Evolutionary conservation across 495 filamentous ascomycete genomes (phyloP), one percentile per base, ranked within the genome.

Genomic region (Staphylotrichum longicolle): DNA sequence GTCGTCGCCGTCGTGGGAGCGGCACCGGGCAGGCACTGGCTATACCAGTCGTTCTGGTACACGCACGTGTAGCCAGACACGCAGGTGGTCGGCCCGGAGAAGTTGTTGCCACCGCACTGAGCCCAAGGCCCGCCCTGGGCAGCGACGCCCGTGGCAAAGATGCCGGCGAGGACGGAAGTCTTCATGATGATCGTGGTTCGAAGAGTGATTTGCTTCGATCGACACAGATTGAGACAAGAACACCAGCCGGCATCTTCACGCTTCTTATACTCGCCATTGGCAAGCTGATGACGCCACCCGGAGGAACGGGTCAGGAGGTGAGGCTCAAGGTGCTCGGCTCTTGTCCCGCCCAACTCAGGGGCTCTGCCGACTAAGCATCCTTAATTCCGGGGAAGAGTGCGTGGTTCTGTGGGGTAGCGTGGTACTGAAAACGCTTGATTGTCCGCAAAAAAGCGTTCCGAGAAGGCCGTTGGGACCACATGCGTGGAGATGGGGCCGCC

Each of bases 91-190:
- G 71, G 47, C 0, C 78, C 80, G 27, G 64, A 66, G 67, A 68
- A 81, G 45, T 63, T 58, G 30, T 1, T 67, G 12, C 81, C 81
- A 41, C 81, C 80, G 52, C 81, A 83, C 52, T 83, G 81, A 11
- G 41, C 63, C 63, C 72, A 78, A 3, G 72, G 63, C 14, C 68
- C 62, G 52, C 47, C 48, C 49, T 69, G 65, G 35, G 72, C 72
- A 35, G 64, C 54, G 27, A 62, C 68, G 40, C 63, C 64, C 6
- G 68, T 56, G 51, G 58, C 65, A 40, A 72, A 64, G 54, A 54
- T 34, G 57, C 59, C 61, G 32, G 66, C 70, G 53, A 72, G 52
- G 45, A 74, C 40, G n/a, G 58, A 57, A 54, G 61, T 57, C 62
- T 69, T 70, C 71, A 73, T 73, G 35, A 62, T 69, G 62, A 9